Percentiles rank a stretch among this genome's conserved stretches.
Conservation (phyloP, 2,329 filamentous ascomycete genomes). For the Fusarium hainanense region DNA sequence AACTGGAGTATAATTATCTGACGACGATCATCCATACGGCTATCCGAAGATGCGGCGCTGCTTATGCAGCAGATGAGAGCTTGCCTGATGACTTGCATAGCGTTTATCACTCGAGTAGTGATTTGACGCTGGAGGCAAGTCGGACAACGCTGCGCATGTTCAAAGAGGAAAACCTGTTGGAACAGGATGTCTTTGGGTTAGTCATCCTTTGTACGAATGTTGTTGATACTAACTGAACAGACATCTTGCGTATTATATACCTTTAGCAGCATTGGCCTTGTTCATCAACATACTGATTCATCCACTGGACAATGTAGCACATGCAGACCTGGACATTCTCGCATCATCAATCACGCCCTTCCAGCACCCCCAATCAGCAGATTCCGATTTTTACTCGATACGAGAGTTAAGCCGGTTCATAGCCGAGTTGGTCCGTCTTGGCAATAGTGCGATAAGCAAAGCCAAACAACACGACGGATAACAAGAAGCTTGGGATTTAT, state of each 20-base stretch:
- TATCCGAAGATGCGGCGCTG: background rate
- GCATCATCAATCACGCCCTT: background rate
- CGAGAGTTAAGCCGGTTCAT: background rate
- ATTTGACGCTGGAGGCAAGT: background rate
- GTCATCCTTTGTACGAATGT: no score
- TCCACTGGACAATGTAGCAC: background rate
- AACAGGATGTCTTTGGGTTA: background rate
- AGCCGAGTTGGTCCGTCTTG: background rate
- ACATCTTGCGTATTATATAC: background rate
- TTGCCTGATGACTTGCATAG: background rate
- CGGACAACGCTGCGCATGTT: background rate
- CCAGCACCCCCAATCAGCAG: background rate
- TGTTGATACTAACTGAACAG: background rate
- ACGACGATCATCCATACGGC: background rate
- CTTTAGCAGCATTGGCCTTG: background rate
- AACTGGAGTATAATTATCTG: background rate
- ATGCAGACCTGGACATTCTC: background rate
- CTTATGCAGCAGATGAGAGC: background rate
- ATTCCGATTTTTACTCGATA: background rate
- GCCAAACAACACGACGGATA: background rate
- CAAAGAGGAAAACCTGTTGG: background rate
- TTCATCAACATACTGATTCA: conserved; percentile 3
- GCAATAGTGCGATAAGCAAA: background rate
- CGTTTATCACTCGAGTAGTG: conserved; percentile 11
- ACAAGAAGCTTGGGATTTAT: no score